Conservation (phyloP, 2,329 filamentous ascomycete genomes). For the Passalora sequoiae region DNA sequence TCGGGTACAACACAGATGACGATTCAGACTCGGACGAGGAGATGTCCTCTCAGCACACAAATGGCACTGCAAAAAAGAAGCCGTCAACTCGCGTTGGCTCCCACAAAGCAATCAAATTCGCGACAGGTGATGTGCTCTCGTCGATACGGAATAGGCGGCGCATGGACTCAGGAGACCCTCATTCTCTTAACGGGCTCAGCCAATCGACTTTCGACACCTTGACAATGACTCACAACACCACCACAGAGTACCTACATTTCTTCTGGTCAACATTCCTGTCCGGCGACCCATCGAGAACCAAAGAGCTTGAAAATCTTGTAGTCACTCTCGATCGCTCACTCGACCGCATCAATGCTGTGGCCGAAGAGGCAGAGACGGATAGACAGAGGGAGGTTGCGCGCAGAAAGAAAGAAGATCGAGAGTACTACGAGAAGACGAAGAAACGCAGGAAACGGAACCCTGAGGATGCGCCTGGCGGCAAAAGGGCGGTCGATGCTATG, state of each 20-base stretch:
- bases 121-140: conserved; percentile 61
- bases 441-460: conserved; percentile 60
- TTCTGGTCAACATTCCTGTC: conserved; percentile 94
- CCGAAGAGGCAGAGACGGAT: conserved; percentile 71
- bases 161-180: conserved; percentile 22
- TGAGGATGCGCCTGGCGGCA: conserved; percentile 64
- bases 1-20: conserved; percentile 65
- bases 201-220: conserved; percentile 55
- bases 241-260: conserved; percentile 91
- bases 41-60: conserved; percentile 17
- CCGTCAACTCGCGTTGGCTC: conserved; percentile 59
- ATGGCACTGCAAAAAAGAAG: conserved; percentile 36
- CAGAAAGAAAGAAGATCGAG: conserved; percentile 64
- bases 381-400: conserved; percentile 61
- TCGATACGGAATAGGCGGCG: conserved; percentile 53
- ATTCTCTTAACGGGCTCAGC: conserved; percentile 34
- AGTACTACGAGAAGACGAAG: conserved; percentile 65
- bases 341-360: conserved; percentile 74
- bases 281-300: conserved; percentile 69
- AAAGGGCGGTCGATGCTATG: conserved; percentile 67
- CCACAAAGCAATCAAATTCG: conserved; percentile 58
- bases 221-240: conserved; percentile 82
- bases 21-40: conserved; percentile 55
- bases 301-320: conserved; percentile 73
- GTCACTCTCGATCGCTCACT: conserved; percentile 75